Evolutionary conservation across 257 asterid species (phyloP), one percentile per base, ranked within the genome.

Genomic region (Haberlea rhodopensis): DNA sequence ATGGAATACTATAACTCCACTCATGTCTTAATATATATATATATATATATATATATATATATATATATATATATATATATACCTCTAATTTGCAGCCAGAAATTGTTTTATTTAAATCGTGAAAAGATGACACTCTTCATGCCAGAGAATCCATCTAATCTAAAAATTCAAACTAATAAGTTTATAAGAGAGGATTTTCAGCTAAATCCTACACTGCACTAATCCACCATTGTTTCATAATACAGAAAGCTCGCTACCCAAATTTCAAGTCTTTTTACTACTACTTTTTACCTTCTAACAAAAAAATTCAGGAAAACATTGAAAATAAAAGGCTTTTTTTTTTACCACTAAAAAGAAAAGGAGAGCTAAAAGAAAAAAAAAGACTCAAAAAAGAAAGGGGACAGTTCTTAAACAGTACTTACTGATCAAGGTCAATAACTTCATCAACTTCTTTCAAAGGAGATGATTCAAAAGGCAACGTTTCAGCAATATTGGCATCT

Each of bases 381-480:
- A 10, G n/a, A 37, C 5, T 11, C n/a, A 11, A 11, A 37, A 40
- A 34, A 34, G 45, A 9, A 34, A 9, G 45, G 45, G n/a, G n/a
- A n/a, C 45, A 34, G 45, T 34, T 34, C 5, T 10, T 57, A 24
- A 24, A 60, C 60, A 19, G 34, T 5, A 82, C 96, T 88, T 75
- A 91, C 97, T 88, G 97, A 71, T 88, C 95, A 54, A 91, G 83
- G 70, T 91, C 84, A 62, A 91, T 86, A 21, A 73, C 74, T 58
- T 77, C 82, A 61, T 26, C 60, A 6, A 65, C 65, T 31, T 65
- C 53, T 29, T 65, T 71, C 23, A 83, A 67, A 54, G 71, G 49
- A 53, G 48, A 40, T 11, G 46, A 11, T 59, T 82, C 79, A 70
- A 67, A 67, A 67, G 71, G 53, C 53, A 70, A 48, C 68, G 75